phyloP scores from a whole-genome alignment of 1,139 yeast species.

The Lizanozyma gosingica region DNA sequence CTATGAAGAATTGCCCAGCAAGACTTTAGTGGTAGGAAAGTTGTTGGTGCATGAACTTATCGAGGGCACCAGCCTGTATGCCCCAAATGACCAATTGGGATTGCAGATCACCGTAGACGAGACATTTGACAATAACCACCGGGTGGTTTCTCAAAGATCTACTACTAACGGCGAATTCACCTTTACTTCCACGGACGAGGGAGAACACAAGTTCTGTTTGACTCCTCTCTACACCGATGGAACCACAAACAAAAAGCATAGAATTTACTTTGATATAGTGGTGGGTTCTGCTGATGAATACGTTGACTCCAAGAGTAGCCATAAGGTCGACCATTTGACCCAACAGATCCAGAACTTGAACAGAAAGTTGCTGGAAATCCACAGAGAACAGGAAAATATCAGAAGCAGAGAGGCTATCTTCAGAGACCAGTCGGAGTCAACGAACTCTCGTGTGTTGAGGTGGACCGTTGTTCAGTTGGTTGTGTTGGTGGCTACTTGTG shows the following conservation, averaged over 20 bases:
- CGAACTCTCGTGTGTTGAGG: conserved; percentile 37
- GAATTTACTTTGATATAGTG: conserved; percentile 39
- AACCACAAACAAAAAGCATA: conserved; percentile 23
- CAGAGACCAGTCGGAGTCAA: conserved; percentile 39
- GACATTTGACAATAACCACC: conserved; percentile 40
- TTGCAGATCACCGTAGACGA: conserved; percentile 37
- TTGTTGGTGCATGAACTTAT: conserved; percentile 17
- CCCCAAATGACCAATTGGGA: conserved; percentile 22
- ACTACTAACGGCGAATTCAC: conserved; percentile 33
- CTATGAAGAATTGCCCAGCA: conserved; percentile 34
- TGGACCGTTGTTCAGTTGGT: conserved; percentile 40
- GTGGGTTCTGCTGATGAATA: conserved; percentile 41
- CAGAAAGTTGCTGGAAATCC: conserved; percentile 34
- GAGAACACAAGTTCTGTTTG: conserved; percentile 43
- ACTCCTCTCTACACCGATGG: conserved; percentile 35
- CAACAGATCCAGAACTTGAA: conserved; percentile 29
- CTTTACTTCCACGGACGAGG: conserved; percentile 33
- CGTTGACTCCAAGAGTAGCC: conserved; percentile 38
- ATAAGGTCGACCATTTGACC: conserved; percentile 36
- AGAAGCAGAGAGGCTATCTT: conserved; percentile 40
- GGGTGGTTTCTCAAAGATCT: conserved; percentile 34
- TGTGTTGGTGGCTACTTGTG: conserved; percentile 40
- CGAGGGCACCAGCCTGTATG: conserved; percentile 22
- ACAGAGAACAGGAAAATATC: conserved; percentile 38
- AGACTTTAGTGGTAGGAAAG: conserved; percentile 37